Conservation (phyloP, 164 flowering plant species). For the Dillenia suffruticosa region DNA sequence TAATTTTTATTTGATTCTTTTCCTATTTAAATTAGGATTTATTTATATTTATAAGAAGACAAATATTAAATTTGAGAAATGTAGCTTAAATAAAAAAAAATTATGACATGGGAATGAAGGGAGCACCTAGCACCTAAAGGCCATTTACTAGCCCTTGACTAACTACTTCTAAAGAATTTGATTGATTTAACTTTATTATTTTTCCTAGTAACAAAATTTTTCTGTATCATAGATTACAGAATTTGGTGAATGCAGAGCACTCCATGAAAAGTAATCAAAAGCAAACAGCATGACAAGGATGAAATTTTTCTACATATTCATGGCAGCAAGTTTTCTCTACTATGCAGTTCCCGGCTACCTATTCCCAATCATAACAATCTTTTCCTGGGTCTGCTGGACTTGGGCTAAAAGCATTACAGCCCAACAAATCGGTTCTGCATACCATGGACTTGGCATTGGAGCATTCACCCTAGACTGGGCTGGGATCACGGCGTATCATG, state of each 20-base stretch:
- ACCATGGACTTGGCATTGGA: constrained; percentile 90
- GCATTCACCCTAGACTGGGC: constrained; percentile 96
- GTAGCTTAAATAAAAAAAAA: too few species aligned
- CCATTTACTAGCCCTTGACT: too few species aligned
- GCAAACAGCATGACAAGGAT: constrained; percentile 64
- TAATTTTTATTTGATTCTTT: too few species aligned
- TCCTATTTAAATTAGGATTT: too few species aligned
- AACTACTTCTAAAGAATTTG: too few species aligned
- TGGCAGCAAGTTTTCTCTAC: constrained; percentile 70
- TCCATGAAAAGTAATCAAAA: constrained; percentile 72
- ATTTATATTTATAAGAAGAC: too few species aligned
- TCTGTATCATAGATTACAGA: too few species aligned
- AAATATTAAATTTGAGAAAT: too few species aligned
- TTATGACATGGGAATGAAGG: too few species aligned
- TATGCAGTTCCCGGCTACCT: constrained; percentile 89
- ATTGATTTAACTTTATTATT: too few species aligned
- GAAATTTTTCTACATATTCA: constrained; percentile 68
- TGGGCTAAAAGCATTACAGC: constrained; percentile 89
- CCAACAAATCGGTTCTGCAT: constrained; percentile 88
- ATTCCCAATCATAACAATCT: constrained; percentile 76
- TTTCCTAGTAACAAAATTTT: too few species aligned
- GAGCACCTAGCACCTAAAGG: too few species aligned
- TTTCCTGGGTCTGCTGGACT: constrained; percentile 95
- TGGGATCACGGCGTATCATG: constrained; percentile 93
- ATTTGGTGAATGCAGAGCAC: constrained; percentile 58